These are phyloP conservation scores for Sphagnum tenellum DNA, from an alignment of 225 moss, liverwort and hornwort genomes.

Conservation along the genomic window DNA sequence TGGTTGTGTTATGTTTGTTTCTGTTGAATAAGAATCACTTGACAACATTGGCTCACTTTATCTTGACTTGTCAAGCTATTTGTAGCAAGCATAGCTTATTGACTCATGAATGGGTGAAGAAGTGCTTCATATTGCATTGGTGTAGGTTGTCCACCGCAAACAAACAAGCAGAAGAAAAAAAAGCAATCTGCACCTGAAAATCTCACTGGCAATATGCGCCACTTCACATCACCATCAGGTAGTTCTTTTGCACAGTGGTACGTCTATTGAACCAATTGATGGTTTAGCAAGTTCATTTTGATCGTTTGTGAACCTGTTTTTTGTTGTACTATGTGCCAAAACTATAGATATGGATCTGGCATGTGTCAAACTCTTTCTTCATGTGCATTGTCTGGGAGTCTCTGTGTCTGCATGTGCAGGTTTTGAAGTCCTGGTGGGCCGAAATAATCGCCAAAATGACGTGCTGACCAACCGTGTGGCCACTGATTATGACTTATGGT, in stretches of 20 bases:
- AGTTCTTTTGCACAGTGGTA: no score
- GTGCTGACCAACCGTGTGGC: slow-evolving; percentile 37
- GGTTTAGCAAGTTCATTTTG: no score
- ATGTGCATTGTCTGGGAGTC: not conserved
- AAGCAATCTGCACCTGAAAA: slow-evolving; percentile 25
- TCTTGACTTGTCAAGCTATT: no score
- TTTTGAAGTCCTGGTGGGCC: slow-evolving; percentile 41
- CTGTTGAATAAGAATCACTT: no score
- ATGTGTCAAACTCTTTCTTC: not conserved
- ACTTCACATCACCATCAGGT: slow-evolving; percentile 50
- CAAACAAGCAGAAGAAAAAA: slow-evolving; percentile 47
- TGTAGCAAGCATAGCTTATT: no score
- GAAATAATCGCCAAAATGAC: slow-evolving; percentile 49
- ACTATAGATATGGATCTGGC: no score
- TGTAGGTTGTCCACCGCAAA: slow-evolving; percentile 41
- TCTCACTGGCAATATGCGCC: slow-evolving; percentile 35
- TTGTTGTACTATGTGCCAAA: not conserved
- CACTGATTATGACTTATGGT: slow-evolving; percentile 50
- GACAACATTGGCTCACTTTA: no score
- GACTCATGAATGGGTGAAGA: no score
- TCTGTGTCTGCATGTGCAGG: slow-evolving; percentile 14
- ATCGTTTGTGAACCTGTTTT: no score
- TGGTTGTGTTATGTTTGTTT: no score
- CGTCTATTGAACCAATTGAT: no score
- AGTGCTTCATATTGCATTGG: slow-evolving; percentile 4